Evolutionary conservation across 768 basidiomycete genomes (phyloP), one percentile per base, ranked within the genome.

Genomic region (Naganishia onofrii): DNA sequence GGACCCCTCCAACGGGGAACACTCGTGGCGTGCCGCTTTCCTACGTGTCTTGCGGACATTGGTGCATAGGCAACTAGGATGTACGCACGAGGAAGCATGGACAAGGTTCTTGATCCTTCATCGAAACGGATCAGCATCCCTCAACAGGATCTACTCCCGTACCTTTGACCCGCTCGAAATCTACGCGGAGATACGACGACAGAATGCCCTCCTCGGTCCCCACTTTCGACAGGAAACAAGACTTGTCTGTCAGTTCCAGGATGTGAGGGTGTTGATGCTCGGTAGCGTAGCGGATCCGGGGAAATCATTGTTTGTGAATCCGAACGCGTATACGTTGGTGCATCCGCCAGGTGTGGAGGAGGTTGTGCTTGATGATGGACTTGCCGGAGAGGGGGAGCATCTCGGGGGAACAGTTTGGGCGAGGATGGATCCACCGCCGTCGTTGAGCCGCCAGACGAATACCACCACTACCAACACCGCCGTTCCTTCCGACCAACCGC

Each of bases 21-120:
- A 42, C 15, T 7, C 71, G 32, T 80, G 79, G 79, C 42, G 78
- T 57, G 76, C 74, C 6, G 68, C 73, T 12, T 80, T 76, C 44
- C 32, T 80, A 42, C 73, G 76, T 15, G 57, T 64, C n/a, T 67
- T 80, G 7, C 71, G 75, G 12, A 65, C 74, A 15, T 42, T 80
- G 55, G 78, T 77, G 46, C 79, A 80, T 69, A 73, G 79, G 9
- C 64, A 71, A 36, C 44, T 72, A 10, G 76, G 77, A 0, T 80
- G 79, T 58, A 77, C 77, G 13, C 79, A 80, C 57, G 78, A 80
- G 48, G 79, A 80, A 67, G 71, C 76, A 6, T 80, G 79, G 79
- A 80, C 79, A 3, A 74, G 76, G 26, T 80, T 77, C 58, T 38
- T 80, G 8, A 79, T 78, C 3, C 56, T 80, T 0, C 76, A 80